These are phyloP conservation scores for Phlebiopsis gigantea DNA, from an alignment of 768 basidiomycete species.

Conservation along the genomic window DNA sequence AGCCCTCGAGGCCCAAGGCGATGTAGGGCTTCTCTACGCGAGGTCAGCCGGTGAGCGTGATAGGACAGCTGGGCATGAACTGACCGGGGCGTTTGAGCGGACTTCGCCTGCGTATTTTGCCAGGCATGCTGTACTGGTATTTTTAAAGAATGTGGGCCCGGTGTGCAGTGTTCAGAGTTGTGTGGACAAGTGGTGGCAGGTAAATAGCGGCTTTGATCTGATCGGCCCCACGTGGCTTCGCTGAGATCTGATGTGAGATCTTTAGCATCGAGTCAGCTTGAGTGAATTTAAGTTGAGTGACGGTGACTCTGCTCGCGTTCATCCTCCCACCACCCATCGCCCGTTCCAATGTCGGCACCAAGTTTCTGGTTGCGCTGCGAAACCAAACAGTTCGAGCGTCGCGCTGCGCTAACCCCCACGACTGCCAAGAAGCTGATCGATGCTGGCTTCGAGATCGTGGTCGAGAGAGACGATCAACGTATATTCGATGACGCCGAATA, in stretches of 20 bases:
- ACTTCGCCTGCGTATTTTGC: constrained; percentile 6
- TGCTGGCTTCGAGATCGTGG: constrained; percentile 83
- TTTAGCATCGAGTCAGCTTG: constrained; percentile 11
- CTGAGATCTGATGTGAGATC: constrained; percentile 9
- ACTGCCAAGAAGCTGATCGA: constrained; percentile 86
- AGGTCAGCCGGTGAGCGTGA: background rate
- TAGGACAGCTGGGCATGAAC: background rate
- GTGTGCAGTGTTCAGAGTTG: background rate
- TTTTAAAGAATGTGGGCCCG: no score
- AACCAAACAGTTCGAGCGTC: constrained; percentile 91
- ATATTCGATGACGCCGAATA: constrained; percentile 94
- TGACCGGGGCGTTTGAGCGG: constrained; percentile 9
- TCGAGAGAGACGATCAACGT: constrained; percentile 90
- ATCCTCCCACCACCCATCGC: background rate
- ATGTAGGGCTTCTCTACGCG: constrained; percentile 63
- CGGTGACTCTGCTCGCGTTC: background rate
- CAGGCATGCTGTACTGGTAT: constrained; percentile 8
- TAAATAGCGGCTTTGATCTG: constrained; percentile 2
- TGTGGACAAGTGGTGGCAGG: background rate
- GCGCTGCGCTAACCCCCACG: constrained; percentile 89
- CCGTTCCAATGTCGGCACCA: constrained; percentile 37
- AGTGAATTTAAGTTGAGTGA: background rate
- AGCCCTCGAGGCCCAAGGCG: constrained; percentile 96
- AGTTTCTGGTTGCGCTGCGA: constrained; percentile 94
- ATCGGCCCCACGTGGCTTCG: constrained; percentile 1